phyloP scores from a whole-genome alignment of 2,329 filamentous ascomycete genomes.

The Paecilomyces variotii region DNA sequence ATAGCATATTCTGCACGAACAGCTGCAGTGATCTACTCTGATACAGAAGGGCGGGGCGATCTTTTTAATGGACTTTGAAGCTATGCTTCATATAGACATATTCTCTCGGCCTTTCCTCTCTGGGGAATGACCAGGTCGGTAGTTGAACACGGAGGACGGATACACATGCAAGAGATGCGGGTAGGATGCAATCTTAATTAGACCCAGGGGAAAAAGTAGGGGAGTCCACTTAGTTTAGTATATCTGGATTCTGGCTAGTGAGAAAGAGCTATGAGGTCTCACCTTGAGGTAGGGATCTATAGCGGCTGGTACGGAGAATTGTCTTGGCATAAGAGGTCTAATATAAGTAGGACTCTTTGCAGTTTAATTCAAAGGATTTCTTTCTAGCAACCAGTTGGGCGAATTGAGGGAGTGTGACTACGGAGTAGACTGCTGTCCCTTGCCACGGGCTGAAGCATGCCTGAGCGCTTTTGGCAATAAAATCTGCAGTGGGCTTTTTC shows the following conservation, averaged over 20 bases:
- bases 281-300: background rate
- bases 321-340: background rate
- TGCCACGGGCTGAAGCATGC: background rate
- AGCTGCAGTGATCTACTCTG: background rate
- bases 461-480: background rate
- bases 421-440: background rate
- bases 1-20: background rate
- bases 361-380: background rate
- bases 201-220: background rate
- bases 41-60: background rate
- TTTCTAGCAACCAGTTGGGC: too few species aligned
- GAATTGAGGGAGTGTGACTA: background rate
- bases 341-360: background rate
- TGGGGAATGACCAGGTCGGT: background rate
- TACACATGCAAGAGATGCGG: background rate
- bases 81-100: background rate
- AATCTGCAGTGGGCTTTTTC: background rate
- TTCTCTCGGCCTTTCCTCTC: background rate
- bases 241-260: background rate
- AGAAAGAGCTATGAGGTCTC: background rate
- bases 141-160: background rate
- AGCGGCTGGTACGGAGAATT: background rate
- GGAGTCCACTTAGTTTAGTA: background rate
- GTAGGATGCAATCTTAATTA: background rate
- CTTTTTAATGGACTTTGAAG: background rate